Base-by-base conservation (phyloP, 495 filamentous ascomycete genomes). In the Hypoxylon trugodes region DNA sequence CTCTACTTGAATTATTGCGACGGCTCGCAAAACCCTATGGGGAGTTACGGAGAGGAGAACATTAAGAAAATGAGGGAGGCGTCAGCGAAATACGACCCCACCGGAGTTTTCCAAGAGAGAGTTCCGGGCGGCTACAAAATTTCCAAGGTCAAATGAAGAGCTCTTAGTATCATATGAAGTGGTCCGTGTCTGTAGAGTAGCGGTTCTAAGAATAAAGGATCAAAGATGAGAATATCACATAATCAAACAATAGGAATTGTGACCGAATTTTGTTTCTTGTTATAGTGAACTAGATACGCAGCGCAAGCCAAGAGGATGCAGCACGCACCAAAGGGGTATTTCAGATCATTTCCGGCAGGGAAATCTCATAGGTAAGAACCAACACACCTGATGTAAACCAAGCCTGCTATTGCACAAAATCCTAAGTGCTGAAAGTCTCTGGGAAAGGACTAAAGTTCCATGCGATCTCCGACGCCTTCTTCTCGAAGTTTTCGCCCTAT, bases 61-160 rank as follows among this genome's bases (percentile, higher is more conserved):
- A 45, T 80, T 7, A 58, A 66, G 43, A 68, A 66, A 22, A 60
- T 86, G 57, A 59, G 62, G 19, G 45, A 61, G 18, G 70, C 77
- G 40, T 71, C 72, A 0, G 59, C 65, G 46, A 78, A 79, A 68
- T 85, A 83, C 58, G 83, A 85, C 65, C 80, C 81, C 0, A 47
- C 71, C 2, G 73, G 70, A 3, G 69, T 82, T 2, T 84, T 84
- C 59, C 79, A 83, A 73, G 74, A 48, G 28, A 58, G 69, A 51
- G 74, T 81, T 6, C 65, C 69, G 18, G 63, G 63, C 8, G 70
- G 69, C 2, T 69, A 61, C 26, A 73, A 73, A 49, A 49, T 72
- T 10, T 61, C 55, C 9, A 62, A 62, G 37, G 60, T 51, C 45
- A 46, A 45, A 42, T 62, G 22, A 54, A 26, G 26, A 4, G 18